Evolutionary conservation across 2,329 filamentous ascomycete genomes (phyloP).

Genomic region (Cladorrhinum sp.): DNA sequence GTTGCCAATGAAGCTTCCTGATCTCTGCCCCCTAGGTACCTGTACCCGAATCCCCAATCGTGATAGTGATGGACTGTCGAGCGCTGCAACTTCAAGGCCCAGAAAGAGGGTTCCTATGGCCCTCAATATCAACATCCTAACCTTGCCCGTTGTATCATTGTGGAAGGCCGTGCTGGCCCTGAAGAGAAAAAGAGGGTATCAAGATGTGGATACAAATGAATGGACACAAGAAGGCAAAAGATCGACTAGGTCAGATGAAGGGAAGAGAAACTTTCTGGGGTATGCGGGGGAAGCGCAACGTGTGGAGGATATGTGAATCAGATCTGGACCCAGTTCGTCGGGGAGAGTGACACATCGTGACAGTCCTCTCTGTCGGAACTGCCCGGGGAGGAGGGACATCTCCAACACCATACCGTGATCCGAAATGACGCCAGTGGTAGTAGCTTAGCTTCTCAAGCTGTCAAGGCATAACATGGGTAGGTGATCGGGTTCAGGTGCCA

Average conservation of each 20-base stretch:
- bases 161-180: constrained; percentile 10
- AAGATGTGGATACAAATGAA: constrained; percentile 6
- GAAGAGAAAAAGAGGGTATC: constrained; percentile 5
- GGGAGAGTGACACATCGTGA: neutral
- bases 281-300: constrained; percentile 12
- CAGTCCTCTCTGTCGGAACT: constrained; percentile 2
- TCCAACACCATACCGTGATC: neutral
- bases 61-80: neutral
- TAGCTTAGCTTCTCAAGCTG: neutral
- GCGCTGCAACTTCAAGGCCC: constrained; percentile 13
- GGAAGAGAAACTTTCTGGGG: constrained; percentile 4
- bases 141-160: constrained; percentile 21
- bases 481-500: constrained; percentile 16
- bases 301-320: constrained; percentile 13
- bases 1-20: too few species aligned
- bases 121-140: constrained; percentile 28
- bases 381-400: too few species aligned
- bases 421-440: constrained; percentile 15
- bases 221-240: constrained; percentile 10
- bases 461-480: constrained; percentile 19
- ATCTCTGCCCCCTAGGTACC: too few species aligned
- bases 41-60: too few species aligned
- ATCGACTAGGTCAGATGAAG: constrained; percentile 14
- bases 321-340: neutral
- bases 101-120: constrained; percentile 24